Percentiles rank a stretch among this genome's conserved stretches.
phyloP scores from a whole-genome alignment of 306 rosid species.

The Medicago ruthenica region DNA sequence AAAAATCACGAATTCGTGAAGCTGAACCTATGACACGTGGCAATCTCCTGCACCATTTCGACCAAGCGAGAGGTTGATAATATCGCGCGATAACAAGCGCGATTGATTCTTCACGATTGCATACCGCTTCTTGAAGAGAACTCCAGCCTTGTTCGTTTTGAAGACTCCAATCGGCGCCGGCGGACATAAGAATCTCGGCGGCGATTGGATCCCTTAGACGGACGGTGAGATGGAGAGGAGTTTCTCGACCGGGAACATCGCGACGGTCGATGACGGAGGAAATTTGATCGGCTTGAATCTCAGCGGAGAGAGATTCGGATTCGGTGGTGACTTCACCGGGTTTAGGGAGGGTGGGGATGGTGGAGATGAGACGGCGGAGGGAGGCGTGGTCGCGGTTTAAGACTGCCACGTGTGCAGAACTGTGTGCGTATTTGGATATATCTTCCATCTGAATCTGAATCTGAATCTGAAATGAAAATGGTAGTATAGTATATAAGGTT shows the following conservation, averaged over 20 bases:
- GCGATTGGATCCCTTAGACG: constrained; percentile 76
- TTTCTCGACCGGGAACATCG: constrained; percentile 92
- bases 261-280: constrained; percentile 80
- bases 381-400: constrained; percentile 71
- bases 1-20: constrained; percentile 86
- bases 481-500: neutral
- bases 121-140: constrained; percentile 97
- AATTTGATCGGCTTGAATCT: constrained; percentile 76
- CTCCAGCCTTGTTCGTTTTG: constrained; percentile 98
- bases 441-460: constrained; percentile 68
- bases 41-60: constrained; percentile 97
- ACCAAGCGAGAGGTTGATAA: constrained; percentile 97
- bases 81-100: constrained; percentile 88
- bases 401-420: constrained; percentile 90
- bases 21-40: constrained; percentile 92
- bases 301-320: constrained; percentile 80
- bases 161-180: constrained; percentile 98
- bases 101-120: constrained; percentile 86
- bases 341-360: constrained; percentile 76
- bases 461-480: neutral
- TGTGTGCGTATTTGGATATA: constrained; percentile 75
- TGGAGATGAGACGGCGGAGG: constrained; percentile 65
- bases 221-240: constrained; percentile 98
- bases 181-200: constrained; percentile 92
- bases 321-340: constrained; percentile 79